Conservation (phyloP, 2,329 filamentous ascomycete genomes). For the Stagonosporopsis vannaccii region DNA sequence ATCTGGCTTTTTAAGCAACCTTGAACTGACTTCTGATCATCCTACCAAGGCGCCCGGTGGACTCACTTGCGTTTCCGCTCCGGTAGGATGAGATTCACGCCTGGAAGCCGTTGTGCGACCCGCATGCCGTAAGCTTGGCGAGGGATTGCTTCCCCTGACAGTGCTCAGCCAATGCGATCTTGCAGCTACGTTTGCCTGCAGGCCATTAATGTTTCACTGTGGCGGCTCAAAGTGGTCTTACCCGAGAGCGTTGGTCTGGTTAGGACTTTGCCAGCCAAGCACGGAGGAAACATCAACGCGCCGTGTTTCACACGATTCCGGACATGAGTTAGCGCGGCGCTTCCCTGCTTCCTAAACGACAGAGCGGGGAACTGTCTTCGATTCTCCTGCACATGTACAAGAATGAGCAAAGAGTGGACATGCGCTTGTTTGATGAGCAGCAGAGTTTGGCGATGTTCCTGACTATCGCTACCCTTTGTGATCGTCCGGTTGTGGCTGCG, state of each 20-base stretch:
- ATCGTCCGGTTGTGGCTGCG: slow-evolving; percentile 17
- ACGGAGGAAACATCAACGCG: slow-evolving; percentile 17
- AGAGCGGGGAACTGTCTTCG: neutral
- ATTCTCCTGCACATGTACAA: slow-evolving; percentile 2
- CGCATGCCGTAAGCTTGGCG: slow-evolving; percentile 27
- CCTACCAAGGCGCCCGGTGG: slow-evolving; percentile 20
- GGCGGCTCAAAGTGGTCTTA: slow-evolving; percentile 18
- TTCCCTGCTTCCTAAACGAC: slow-evolving; percentile 2
- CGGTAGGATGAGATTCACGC: slow-evolving; percentile 29
- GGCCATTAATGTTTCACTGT: slow-evolving; percentile 17
- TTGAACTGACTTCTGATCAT: slow-evolving; percentile 15
- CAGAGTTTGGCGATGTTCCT: neutral
- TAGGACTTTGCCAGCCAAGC: slow-evolving; percentile 17
- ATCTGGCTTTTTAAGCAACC: slow-evolving; percentile 30
- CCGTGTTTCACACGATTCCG: slow-evolving; percentile 20
- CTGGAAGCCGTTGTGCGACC: slow-evolving; percentile 34
- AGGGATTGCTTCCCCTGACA: slow-evolving; percentile 26
- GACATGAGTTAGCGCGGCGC: slow-evolving; percentile 8
- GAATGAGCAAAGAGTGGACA: neutral
- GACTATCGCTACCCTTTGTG: slow-evolving; percentile 11
- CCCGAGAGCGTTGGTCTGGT: slow-evolving; percentile 16
- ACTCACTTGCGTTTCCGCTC: slow-evolving; percentile 25
- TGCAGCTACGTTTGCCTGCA: slow-evolving; percentile 3
- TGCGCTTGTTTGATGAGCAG: slow-evolving; percentile 2
- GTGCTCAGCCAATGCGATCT: slow-evolving; percentile 33